A percentile compares a stretch with the other conserved stretches of the same genome.
Conservation (phyloP, 371 early-diverging fungal genomes). For the Dipsacomyces acuminosporus region DNA sequence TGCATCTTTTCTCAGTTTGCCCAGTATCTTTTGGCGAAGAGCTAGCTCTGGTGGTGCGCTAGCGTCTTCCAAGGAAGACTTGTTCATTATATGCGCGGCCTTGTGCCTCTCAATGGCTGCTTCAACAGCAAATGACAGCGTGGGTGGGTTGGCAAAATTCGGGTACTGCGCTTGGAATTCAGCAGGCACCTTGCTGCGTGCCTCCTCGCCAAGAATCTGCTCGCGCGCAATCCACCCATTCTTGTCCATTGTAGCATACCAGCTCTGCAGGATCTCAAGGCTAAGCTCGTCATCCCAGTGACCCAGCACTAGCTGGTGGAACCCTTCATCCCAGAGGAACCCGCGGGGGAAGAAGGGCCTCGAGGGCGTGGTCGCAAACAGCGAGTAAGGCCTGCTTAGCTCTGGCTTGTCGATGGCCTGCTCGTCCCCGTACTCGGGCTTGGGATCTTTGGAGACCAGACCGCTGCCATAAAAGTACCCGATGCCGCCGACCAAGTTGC, state of each 20-base stretch:
- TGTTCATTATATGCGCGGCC: no score
- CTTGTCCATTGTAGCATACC: slow-evolving; percentile 75
- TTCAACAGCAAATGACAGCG: slow-evolving; percentile 67
- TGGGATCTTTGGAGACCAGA: slow-evolving; percentile 41
- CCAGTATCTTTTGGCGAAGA: neutral
- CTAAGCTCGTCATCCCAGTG: slow-evolving; percentile 86
- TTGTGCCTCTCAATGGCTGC: slow-evolving; percentile 38
- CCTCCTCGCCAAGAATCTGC: slow-evolving; percentile 91
- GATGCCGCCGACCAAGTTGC: slow-evolving; percentile 87
- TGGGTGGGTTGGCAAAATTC: slow-evolving; percentile 93
- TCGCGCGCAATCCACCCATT: slow-evolving; percentile 94
- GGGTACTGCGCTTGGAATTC: slow-evolving; percentile 93
- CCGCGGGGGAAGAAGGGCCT: slow-evolving; percentile 95
- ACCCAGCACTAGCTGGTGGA: slow-evolving; percentile 81
- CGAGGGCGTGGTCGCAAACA: slow-evolving; percentile 86
- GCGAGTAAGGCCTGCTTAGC: slow-evolving; percentile 56
- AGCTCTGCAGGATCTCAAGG: slow-evolving; percentile 73
- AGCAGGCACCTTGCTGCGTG: slow-evolving; percentile 78
- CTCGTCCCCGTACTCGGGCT: slow-evolving; percentile 21
- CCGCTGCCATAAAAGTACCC: slow-evolving; percentile 58
- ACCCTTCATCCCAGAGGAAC: slow-evolving; percentile 96
- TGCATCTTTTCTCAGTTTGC: neutral
- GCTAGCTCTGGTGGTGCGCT: neutral
- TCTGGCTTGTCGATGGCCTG: slow-evolving; percentile 45
- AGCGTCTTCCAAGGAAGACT: no score